Evolutionary conservation across 2,329 filamentous ascomycete genomes (phyloP).

Genomic region (Trichoderma brevicompactum): DNA sequence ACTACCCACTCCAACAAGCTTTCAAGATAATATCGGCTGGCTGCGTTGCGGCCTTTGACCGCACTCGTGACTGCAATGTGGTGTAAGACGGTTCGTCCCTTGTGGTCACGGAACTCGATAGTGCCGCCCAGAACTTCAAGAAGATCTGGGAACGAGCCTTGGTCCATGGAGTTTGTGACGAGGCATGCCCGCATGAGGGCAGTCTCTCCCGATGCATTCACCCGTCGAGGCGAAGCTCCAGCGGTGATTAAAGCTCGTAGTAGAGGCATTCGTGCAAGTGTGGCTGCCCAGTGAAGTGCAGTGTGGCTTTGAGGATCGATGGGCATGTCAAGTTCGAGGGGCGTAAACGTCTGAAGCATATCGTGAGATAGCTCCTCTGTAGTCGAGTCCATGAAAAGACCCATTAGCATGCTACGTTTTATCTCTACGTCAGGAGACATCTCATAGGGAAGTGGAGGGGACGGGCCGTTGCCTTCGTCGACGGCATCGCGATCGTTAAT

Average conservation of each 20-base stretch:
- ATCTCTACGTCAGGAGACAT: constrained; percentile 70
- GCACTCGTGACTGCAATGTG: constrained; percentile 96
- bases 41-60: constrained; percentile 88
- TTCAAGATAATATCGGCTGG: constrained; percentile 95
- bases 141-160: constrained; percentile 85
- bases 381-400: constrained; percentile 76
- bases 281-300: constrained; percentile 94
- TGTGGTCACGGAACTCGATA: constrained; percentile 87
- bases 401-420: constrained; percentile 81
- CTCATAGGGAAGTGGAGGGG: constrained; percentile 67
- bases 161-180: constrained; percentile 93
- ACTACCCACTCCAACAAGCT: constrained; percentile 94
- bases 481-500: constrained; percentile 49
- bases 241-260: constrained; percentile 79
- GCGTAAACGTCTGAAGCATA: constrained; percentile 74
- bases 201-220: constrained; percentile 89
- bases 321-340: constrained; percentile 85
- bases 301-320: constrained; percentile 90
- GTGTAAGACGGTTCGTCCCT: constrained; percentile 89
- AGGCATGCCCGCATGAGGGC: constrained; percentile 90
- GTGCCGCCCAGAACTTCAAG: constrained; percentile 87
- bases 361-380: constrained; percentile 73
- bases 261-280: constrained; percentile 81
- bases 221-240: constrained; percentile 84
- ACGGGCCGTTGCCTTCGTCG: constrained; percentile 60